phyloP scores from a whole-genome alignment of 371 early-diverging fungal species.

The Mucor mucedo region DNA sequence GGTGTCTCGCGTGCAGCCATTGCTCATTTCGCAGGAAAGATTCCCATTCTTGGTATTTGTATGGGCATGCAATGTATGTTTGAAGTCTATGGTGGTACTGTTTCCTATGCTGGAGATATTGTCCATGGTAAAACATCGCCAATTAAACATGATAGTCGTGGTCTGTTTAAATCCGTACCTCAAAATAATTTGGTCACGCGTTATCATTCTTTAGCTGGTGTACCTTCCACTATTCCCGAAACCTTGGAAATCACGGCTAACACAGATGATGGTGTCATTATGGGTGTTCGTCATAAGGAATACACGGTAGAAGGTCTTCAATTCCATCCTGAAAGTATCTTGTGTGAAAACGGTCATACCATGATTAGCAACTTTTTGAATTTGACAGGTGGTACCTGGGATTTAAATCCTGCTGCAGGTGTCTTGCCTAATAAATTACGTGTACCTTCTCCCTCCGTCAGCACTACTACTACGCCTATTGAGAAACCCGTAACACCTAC shows the following conservation, averaged over 20 bases:
- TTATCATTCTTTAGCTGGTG: slow-evolving; percentile 95
- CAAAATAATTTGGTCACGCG: slow-evolving; percentile 88
- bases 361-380: slow-evolving; percentile 89
- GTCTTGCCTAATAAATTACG: slow-evolving; percentile 40
- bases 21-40: slow-evolving; percentile 84
- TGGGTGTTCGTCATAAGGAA: slow-evolving; percentile 92
- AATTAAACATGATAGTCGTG: slow-evolving; percentile 88
- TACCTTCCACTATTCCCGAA: slow-evolving; percentile 82
- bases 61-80: slow-evolving; percentile 96
- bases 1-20: slow-evolving; percentile 90
- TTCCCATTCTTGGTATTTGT: slow-evolving; percentile 97
- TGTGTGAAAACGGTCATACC: slow-evolving; percentile 86
- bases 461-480: slow-evolving; percentile 25
- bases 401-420: slow-evolving; percentile 63
- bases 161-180: slow-evolving; percentile 83
- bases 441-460: slow-evolving; percentile 22
- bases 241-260: slow-evolving; percentile 84
- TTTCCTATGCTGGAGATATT: slow-evolving; percentile 90
- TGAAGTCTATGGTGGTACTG: slow-evolving; percentile 92
- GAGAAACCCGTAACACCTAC: not conserved
- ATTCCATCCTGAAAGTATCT: slow-evolving; percentile 96
- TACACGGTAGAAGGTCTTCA: slow-evolving; percentile 95
- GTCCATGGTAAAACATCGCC: slow-evolving; percentile 93
- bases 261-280: slow-evolving; percentile 86
- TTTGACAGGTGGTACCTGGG: slow-evolving; percentile 89